Conservation (phyloP, 352 stramenopile species). For the Phytophthora sansomeana region DNA sequence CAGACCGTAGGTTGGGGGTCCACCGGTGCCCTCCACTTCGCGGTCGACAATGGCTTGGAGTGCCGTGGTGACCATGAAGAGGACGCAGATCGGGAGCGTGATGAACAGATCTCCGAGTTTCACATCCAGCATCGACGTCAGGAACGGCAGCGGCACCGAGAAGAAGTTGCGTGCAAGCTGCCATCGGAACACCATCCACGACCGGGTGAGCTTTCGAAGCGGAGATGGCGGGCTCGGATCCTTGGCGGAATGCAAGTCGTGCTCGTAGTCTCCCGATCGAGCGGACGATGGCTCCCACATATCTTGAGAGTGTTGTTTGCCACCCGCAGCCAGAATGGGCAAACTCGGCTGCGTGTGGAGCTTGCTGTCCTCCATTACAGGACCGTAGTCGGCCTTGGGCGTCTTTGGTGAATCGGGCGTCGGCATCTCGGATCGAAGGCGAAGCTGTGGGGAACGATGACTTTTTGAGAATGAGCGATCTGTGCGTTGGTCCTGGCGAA, state of each 20-base stretch:
- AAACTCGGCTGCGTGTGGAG: constrained; percentile 22
- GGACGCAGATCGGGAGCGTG: constrained; percentile 31
- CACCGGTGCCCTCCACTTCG: constrained; percentile 26
- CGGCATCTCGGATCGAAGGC: constrained; percentile 14
- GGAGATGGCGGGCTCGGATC: constrained; percentile 8
- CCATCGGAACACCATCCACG: constrained; percentile 42
- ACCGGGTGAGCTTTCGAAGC: constrained; percentile 25
- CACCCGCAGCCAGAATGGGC: constrained; percentile 20
- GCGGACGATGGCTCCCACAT: constrained; percentile 19
- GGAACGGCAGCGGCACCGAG: constrained; percentile 30
- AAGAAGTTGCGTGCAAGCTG: constrained; percentile 39
- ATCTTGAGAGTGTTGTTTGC: constrained; percentile 20
- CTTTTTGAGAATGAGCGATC: constrained; percentile 28
- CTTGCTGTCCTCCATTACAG: constrained; percentile 3
- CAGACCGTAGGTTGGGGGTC: constrained; percentile 39
- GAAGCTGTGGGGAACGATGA: constrained; percentile 9
- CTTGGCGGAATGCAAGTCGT: constrained; percentile 26
- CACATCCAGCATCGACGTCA: constrained; percentile 42
- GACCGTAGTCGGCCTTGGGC: constrained; percentile 22
- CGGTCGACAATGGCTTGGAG: constrained; percentile 21
- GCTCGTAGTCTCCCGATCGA: constrained; percentile 21
- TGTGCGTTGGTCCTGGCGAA: neutral
- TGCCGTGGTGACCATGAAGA: constrained; percentile 30
- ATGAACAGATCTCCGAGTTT: constrained; percentile 49
- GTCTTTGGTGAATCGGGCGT: constrained; percentile 28